phyloP scores from a whole-genome alignment of 129 eudicot genomes.

The Lonicera japonica region DNA sequence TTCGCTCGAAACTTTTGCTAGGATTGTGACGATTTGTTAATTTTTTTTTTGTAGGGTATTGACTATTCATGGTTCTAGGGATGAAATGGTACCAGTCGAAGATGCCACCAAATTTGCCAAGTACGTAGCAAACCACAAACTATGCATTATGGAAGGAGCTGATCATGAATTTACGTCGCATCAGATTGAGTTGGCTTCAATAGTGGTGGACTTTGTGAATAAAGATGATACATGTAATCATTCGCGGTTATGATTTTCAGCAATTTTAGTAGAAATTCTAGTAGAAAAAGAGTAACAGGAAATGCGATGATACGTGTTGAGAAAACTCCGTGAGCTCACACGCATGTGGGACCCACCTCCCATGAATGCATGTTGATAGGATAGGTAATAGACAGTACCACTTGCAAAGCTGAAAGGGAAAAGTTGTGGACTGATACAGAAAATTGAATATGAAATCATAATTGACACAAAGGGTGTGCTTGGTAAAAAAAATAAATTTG shows the following conservation, averaged over 20 bases:
- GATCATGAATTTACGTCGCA: slow-evolving; percentile 71
- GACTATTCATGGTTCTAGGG: slow-evolving; percentile 67
- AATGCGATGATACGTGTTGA: not conserved
- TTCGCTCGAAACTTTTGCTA: not conserved
- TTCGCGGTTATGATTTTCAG: slow-evolving; percentile 31
- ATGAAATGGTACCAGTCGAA: slow-evolving; percentile 47
- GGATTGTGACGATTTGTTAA: not conserved
- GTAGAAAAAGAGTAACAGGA: not conserved
- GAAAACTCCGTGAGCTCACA: not conserved
- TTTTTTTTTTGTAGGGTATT: slow-evolving; percentile 42
- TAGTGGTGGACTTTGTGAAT: slow-evolving; percentile 52
- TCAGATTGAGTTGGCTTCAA: slow-evolving; percentile 42
- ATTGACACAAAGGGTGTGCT: too few relatives aligned
- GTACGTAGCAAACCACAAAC: slow-evolving; percentile 41
- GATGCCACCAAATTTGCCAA: slow-evolving; percentile 58
- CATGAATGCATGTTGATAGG: too few relatives aligned
- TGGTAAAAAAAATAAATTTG: too few relatives aligned
- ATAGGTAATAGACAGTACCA: too few relatives aligned
- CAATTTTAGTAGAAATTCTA: not conserved
- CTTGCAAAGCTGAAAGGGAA: too few relatives aligned
- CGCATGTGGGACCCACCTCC: too few relatives aligned
- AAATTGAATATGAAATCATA: too few relatives aligned
- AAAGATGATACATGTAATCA: slow-evolving; percentile 6
- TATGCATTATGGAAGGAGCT: slow-evolving; percentile 60
- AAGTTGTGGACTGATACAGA: too few relatives aligned